Conservation (phyloP, 1,284 basidiomycete species). For the Veloboletus limbatus region DNA sequence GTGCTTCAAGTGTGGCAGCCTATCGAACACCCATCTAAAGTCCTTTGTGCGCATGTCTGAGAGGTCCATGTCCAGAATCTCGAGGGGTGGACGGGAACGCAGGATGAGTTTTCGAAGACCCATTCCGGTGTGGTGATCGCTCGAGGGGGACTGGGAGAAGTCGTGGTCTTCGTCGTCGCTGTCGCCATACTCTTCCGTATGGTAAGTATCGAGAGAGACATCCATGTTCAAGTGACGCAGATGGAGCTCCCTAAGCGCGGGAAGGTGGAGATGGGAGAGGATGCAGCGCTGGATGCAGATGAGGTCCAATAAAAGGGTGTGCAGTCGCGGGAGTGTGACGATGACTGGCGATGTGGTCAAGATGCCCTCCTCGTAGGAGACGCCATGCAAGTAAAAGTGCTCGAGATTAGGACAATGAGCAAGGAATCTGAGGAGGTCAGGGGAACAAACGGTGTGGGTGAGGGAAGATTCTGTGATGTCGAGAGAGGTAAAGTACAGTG, state of each 20-base stretch:
- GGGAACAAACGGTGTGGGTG: constrained; percentile 27
- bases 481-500: constrained; percentile 55
- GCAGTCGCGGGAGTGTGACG: constrained; percentile 52
- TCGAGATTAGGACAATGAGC: constrained; percentile 56
- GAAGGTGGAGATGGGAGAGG: constrained; percentile 57
- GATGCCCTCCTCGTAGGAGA: constrained; percentile 44
- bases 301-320: constrained; percentile 51
- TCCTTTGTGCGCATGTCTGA: constrained; percentile 79
- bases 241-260: constrained; percentile 54
- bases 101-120: constrained; percentile 63
- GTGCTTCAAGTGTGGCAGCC: constrained; percentile 48
- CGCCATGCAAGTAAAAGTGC: constrained; percentile 53
- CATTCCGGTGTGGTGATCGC: constrained; percentile 74
- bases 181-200: constrained; percentile 53
- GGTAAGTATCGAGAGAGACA: constrained; percentile 39
- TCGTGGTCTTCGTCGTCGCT: constrained; percentile 69
- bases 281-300: constrained; percentile 62
- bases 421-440: constrained; percentile 57
- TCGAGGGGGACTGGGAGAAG: constrained; percentile 70
- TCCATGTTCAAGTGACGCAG: constrained; percentile 67
- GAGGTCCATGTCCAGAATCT: constrained; percentile 69
- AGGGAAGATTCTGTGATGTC: constrained; percentile 49
- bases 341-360: constrained; percentile 35
- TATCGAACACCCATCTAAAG: constrained; percentile 62
- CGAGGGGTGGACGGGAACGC: constrained; percentile 57